Evolutionary conservation across 176 grass and related monocot species (phyloP).

Genomic region (Hyparrhenia diplandra): DNA sequence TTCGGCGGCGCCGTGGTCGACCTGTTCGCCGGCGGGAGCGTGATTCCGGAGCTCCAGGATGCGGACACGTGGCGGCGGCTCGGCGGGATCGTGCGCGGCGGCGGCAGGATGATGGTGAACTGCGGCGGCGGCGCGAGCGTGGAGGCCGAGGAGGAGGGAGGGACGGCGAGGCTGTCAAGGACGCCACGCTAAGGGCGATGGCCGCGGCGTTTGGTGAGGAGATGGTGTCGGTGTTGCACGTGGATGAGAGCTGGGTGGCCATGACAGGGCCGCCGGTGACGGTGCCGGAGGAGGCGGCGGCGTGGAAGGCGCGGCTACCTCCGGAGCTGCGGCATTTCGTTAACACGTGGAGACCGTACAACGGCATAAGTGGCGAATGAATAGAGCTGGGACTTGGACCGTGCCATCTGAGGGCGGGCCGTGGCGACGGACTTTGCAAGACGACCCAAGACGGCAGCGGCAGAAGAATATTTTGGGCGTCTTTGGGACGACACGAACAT

Average conservation of each 20-base stretch:
- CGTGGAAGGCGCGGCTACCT: constrained; percentile 61
- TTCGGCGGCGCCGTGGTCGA: constrained; percentile 73
- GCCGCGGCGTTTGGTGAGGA: constrained; percentile 41
- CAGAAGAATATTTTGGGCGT: too few relatives aligned
- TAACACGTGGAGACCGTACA: constrained; percentile 49
- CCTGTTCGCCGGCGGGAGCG: constrained; percentile 68
- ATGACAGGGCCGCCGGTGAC: constrained; percentile 34
- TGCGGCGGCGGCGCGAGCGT: constrained; percentile 71
- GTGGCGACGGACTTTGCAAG: too few relatives aligned
- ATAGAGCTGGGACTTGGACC: too few relatives aligned
- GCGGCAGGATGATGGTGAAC: constrained; percentile 76
- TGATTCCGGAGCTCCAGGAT: constrained; percentile 72
- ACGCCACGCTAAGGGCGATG: constrained; percentile 52
- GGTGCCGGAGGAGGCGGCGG: constrained; percentile 18
- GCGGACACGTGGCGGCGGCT: constrained; percentile 45
- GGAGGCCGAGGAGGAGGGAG: constrained; percentile 63
- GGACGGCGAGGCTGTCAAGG: constrained; percentile 62
- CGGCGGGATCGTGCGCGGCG: constrained; percentile 21
- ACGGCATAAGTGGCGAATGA: background rate
- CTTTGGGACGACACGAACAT: too few relatives aligned
- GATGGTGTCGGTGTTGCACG: constrained; percentile 51
- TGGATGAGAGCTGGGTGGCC: constrained; percentile 67
- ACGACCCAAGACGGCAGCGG: too few relatives aligned
- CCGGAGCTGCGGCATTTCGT: constrained; percentile 41
- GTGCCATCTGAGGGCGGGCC: too few relatives aligned